These are phyloP conservation scores for Syzygium oleosum DNA, from an alignment of 345 rosid species.

Conservation along the genomic window DNA sequence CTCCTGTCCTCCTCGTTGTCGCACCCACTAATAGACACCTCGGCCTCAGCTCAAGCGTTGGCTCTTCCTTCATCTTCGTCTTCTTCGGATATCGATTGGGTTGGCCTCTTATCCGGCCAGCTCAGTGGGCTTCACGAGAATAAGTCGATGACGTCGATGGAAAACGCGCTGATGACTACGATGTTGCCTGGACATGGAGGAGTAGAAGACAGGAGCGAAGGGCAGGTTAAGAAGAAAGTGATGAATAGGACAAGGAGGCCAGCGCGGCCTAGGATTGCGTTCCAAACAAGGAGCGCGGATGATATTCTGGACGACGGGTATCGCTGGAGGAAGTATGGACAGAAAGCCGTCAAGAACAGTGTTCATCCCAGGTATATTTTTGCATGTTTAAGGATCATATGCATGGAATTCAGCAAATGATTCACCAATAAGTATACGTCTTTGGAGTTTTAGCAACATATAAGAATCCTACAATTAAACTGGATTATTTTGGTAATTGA, in stretches of 20 bases:
- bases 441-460: not conserved
- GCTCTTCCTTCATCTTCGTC: conserved; percentile 4
- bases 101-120: conserved; percentile 32
- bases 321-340: conserved; percentile 66
- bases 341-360: conserved; percentile 57
- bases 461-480: not conserved
- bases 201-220: conserved; percentile 6
- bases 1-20: not conserved
- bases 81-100: conserved; percentile 36
- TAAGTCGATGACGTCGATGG: not conserved
- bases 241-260: conserved; percentile 24
- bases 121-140: not conserved
- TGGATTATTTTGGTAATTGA: not conserved
- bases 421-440: not conserved
- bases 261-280: conserved; percentile 45
- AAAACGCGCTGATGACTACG: conserved; percentile 6
- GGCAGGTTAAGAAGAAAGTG: conserved; percentile 20
- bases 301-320: conserved; percentile 72
- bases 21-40: not conserved
- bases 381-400: not conserved
- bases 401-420: not conserved
- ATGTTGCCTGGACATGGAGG: conserved; percentile 10
- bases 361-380: conserved; percentile 44
- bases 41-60: conserved; percentile 17
- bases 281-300: conserved; percentile 57